Base-by-base conservation (phyloP, 2,329 filamentous ascomycete species). In the Calonectria hawksworthii region DNA sequence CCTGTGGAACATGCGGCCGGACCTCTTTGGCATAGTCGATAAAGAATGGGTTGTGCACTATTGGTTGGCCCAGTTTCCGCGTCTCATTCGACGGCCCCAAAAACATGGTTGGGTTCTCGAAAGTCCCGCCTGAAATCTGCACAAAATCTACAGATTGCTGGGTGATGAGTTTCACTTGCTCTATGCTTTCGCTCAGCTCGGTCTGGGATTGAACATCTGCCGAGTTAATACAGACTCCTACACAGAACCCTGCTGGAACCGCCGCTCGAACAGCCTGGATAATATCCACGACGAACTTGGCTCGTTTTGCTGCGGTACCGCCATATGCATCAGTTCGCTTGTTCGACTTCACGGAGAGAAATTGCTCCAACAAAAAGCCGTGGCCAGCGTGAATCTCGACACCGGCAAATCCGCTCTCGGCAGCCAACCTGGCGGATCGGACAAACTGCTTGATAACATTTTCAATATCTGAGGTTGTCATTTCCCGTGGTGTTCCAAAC, bases 61-160 rank as follows among this genome's bases (percentile, higher is more conserved):
- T 47, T 13, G 71, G 86, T 23, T 84, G 83, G 0, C 91, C 91
- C 13, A 86, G 85, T 34, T 71, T 41, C 18, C 10, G 56, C n/a
- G n/a, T 21, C 34, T 61, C 34, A 11, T 61, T n/a, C 18, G n/a
- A 38, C n/a, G 79, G 68, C 4, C 74, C 78, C 16, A 76, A 76
- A 72, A 85, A 80, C 84, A 88, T 86, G 73, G 75, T 79, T 0
- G 90, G 87, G 73, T 90, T 82, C 79, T 92, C 89, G 77, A 89
- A 92, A 0, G 83, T 89, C 0, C 93, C 93, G 1, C 93, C 93
- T 32, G 89, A 91, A 30, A 94, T 88, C 82, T 94, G 92, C 3
- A 94, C 84, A 74, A 94, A 94, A 82, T 94, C 93, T 6, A 94
- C 85, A 26, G 84, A 89, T 51, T 85, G 86, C 13, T 83, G 83